These are phyloP conservation scores for Hemisphaericaspora subhashii DNA, from an alignment of 1,139 yeast genomes.

Conservation along the genomic window DNA sequence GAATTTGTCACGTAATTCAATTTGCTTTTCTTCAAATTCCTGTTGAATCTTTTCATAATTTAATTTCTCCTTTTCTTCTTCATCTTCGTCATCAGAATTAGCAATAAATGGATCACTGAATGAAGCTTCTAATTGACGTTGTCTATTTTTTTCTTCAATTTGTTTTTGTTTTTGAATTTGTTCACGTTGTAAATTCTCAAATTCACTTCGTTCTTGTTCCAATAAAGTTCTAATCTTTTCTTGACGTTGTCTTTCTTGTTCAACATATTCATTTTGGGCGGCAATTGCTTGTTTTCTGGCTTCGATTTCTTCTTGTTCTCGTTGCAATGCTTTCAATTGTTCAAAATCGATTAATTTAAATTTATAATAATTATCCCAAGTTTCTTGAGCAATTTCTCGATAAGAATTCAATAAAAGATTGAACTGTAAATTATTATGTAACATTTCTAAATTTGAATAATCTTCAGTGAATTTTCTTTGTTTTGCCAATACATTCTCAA, in stretches of 20 bases:
- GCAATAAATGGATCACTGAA: slow-evolving; percentile 21
- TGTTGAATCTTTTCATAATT: slow-evolving; percentile 5
- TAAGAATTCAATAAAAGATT: slow-evolving; percentile 43
- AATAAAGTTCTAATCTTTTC: slow-evolving; percentile 15
- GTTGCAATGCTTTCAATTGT: slow-evolving; percentile 27
- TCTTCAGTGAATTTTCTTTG: slow-evolving; percentile 40
- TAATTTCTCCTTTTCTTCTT: slow-evolving; percentile 3
- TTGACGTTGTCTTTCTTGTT: slow-evolving; percentile 20
- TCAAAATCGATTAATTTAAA: slow-evolving; percentile 44
- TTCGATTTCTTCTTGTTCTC: slow-evolving; percentile 17
- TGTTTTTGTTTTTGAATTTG: slow-evolving; percentile 9
- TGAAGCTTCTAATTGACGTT: slow-evolving; percentile 14
- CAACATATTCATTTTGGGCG: slow-evolving; percentile 20
- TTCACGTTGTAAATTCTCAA: slow-evolving; percentile 17
- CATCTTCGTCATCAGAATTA: slow-evolving; percentile 6
- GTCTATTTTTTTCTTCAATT: slow-evolving; percentile 15
- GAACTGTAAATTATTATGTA: slow-evolving; percentile 45
- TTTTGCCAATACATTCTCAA: slow-evolving; percentile 28
- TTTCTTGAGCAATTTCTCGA: slow-evolving; percentile 39
- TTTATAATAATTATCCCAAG: slow-evolving; percentile 41
- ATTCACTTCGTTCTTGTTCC: slow-evolving; percentile 16
- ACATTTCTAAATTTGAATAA: slow-evolving; percentile 42
- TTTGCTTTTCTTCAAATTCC: slow-evolving; percentile 10
- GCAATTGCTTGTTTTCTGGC: slow-evolving; percentile 8
- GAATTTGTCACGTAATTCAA: slow-evolving; percentile 10